These are phyloP conservation scores for Polyplosphaeria fusca DNA, from an alignment of 495 filamentous ascomycete genomes.

Conservation along the genomic window DNA sequence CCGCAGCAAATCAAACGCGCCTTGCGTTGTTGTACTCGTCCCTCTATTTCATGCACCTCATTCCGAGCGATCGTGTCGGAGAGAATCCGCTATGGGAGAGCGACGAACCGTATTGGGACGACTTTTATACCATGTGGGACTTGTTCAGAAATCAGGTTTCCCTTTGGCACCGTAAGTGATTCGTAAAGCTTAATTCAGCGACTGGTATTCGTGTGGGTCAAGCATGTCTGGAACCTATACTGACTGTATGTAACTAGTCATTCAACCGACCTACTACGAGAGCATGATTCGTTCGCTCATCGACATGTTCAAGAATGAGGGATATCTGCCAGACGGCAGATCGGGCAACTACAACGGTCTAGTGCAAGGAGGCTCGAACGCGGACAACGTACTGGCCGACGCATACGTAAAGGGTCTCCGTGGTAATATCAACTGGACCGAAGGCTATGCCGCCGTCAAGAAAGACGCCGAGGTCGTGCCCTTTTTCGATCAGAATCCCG, in stretches of 20 bases:
- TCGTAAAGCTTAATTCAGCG: too few species aligned
- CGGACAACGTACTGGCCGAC: constrained; percentile 43
- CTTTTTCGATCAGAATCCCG: constrained; percentile 34
- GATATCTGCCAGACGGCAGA: constrained; percentile 40
- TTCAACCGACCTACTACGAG: constrained; percentile 37
- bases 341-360: constrained; percentile 40
- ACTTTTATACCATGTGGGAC: constrained; percentile 43
- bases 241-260: too few species aligned
- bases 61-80: constrained; percentile 38
- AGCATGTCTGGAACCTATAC: too few species aligned
- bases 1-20: constrained; percentile 33
- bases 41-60: constrained; percentile 40
- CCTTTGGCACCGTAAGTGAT: constrained; percentile 37
- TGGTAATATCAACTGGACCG: constrained; percentile 40
- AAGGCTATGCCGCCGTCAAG: constrained; percentile 40
- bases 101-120: constrained; percentile 40
- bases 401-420: constrained; percentile 41
- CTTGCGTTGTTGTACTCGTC: constrained; percentile 38
- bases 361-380: constrained; percentile 42
- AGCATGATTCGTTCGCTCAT: constrained; percentile 37
- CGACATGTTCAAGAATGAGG: constrained; percentile 41
- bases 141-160: constrained; percentile 37
- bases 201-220: too few species aligned
- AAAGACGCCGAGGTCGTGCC: constrained; percentile 40
- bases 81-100: constrained; percentile 41